Percentiles rank a stretch among this genome's conserved stretches.
Conservation (phyloP, 257 asterid genomes). For the Solanum virginianum region DNA sequence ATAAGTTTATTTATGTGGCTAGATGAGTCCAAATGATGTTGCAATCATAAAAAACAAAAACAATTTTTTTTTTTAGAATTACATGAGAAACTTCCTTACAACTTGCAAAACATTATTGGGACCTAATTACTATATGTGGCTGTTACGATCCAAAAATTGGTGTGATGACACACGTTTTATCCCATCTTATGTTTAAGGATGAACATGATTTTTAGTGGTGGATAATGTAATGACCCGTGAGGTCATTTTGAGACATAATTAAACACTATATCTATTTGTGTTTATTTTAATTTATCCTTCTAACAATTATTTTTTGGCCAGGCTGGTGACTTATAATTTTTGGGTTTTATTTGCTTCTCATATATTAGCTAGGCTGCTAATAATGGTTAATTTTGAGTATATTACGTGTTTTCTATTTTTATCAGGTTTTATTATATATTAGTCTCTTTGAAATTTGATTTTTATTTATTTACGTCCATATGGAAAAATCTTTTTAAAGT, state of each 20-base stretch:
- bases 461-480: not conserved
- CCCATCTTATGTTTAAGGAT: no score
- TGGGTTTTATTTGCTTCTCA: not conserved
- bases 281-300: not conserved
- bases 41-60: not conserved
- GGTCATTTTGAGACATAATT: not conserved
- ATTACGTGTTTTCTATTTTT: not conserved
- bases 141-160: no score
- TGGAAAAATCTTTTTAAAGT: fast-evolving
- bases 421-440: not conserved
- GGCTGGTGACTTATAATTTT: not conserved
- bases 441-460: not conserved
- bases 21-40: not conserved
- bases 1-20: not conserved
- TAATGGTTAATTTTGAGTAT: not conserved
- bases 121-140: no score
- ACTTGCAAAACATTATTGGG: not conserved
- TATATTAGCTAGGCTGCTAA: not conserved
- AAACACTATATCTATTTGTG: not conserved
- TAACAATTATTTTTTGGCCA: not conserved
- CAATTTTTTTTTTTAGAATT: not conserved
- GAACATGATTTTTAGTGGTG: no score
- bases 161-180: no score
- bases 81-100: not conserved
- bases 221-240: no score